Percentiles rank a stretch among this genome's conserved stretches.
These are phyloP conservation scores for Colletotrichum horii DNA, from an alignment of 2,329 filamentous ascomycete genomes.

Conservation along the genomic window DNA sequence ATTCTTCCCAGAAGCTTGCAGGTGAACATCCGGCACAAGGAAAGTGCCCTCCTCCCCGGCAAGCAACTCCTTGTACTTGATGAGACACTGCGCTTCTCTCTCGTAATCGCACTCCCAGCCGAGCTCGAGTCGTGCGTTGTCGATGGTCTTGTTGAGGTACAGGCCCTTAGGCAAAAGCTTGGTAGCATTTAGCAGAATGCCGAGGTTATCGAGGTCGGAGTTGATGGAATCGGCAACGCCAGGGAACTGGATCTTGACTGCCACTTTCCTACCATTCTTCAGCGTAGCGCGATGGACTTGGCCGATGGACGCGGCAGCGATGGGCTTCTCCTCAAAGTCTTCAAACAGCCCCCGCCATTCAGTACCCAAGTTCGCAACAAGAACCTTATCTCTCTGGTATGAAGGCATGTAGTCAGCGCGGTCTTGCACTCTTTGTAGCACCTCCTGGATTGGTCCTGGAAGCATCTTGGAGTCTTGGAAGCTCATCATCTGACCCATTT, in stretches of 20 bases:
- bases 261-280: conserved; percentile 76
- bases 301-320: conserved; percentile 95
- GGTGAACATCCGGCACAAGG: conserved; percentile 77
- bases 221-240: conserved; percentile 96
- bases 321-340: conserved; percentile 87
- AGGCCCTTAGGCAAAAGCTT: conserved; percentile 88
- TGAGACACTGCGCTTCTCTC: conserved; percentile 83
- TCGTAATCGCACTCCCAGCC: conserved; percentile 97
- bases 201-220: conserved; percentile 93
- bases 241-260: conserved; percentile 97
- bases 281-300: conserved; percentile 90
- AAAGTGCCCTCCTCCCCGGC: conserved; percentile 77
- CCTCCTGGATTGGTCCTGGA: conserved; percentile 83
- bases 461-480: conserved; percentile 98
- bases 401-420: conserved; percentile 97
- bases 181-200: conserved; percentile 87
- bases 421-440: conserved; percentile 93
- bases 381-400: conserved; percentile 87
- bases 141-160: conserved; percentile 96
- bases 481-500: conserved; percentile 97
- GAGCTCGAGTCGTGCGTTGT: conserved; percentile 88
- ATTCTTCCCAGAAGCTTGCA: conserved; percentile 81
- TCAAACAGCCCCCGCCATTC: conserved; percentile 86
- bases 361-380: conserved; percentile 77
- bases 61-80: conserved; percentile 79